phyloP scores from a whole-genome alignment of 73 alveolate species.

The Urostyla sp. region DNA sequence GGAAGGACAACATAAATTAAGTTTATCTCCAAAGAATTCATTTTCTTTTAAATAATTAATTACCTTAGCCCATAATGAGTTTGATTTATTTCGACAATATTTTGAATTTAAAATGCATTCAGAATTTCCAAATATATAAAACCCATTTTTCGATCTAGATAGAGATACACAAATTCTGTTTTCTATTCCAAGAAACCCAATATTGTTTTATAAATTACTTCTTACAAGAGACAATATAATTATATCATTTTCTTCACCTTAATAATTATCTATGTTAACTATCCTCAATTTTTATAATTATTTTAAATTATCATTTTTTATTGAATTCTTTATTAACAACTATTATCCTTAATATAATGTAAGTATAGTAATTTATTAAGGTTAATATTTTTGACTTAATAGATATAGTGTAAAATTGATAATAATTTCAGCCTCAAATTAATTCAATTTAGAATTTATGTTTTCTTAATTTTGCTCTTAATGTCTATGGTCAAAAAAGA shows the following conservation, averaged over 20 bases:
- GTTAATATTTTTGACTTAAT: constrained; percentile 72
- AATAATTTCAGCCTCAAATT: constrained; percentile 79
- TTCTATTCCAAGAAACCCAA: constrained; percentile 68
- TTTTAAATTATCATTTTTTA: constrained; percentile 53
- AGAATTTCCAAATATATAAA: constrained; percentile 83
- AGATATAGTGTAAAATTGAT: constrained; percentile 71
- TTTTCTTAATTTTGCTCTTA: constrained; percentile 67
- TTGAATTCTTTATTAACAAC: constrained; percentile 29
- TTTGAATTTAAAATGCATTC: constrained; percentile 1
- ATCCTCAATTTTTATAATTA: constrained; percentile 48
- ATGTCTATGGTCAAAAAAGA: constrained; percentile 67
- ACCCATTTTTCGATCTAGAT: constrained; percentile 79
- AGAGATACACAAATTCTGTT: constrained; percentile 83
- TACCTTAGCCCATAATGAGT: constrained; percentile 40
- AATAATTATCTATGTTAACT: constrained; percentile 76
- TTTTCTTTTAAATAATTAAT: constrained; percentile 12
- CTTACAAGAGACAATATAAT: constrained; percentile 79
- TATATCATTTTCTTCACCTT: constrained; percentile 84
- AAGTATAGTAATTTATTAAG: constrained; percentile 74
- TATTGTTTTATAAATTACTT: constrained; percentile 60
- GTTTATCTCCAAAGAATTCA: not conserved
- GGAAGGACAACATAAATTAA: constrained; percentile 59
- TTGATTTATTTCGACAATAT: not conserved
- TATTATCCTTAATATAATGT: constrained; percentile 83
- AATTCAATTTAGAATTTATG: constrained; percentile 63